Conservation (phyloP, 2,329 filamentous ascomycete genomes). For the Aspergillus arachidicola region DNA sequence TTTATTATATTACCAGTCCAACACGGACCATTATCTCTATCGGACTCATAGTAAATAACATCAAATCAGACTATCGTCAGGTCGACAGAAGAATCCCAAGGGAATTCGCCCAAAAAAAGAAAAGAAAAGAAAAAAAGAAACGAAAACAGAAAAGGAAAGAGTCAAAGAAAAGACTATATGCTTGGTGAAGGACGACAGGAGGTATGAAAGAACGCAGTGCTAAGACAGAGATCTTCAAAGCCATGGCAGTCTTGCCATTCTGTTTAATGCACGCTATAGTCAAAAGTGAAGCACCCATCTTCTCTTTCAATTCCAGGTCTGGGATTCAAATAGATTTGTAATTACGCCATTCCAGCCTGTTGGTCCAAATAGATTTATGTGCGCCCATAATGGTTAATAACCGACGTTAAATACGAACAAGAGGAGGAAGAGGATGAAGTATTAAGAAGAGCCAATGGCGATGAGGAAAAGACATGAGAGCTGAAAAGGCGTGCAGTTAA, state of each 20-base stretch:
- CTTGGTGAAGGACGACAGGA: not conserved
- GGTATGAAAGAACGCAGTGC: slow-evolving; percentile 1
- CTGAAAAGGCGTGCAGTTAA: slow-evolving; percentile 9
- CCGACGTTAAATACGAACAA: slow-evolving; percentile 15
- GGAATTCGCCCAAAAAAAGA: slow-evolving; percentile 6
- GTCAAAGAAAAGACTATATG: not conserved
- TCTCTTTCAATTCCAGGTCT: slow-evolving; percentile 3
- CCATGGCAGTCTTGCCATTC: slow-evolving; percentile 6
- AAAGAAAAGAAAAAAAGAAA: slow-evolving; percentile 1
- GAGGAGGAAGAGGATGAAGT: not conserved
- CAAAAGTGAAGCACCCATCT: slow-evolving; percentile 8
- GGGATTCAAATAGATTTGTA: slow-evolving; percentile 13
- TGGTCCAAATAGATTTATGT: slow-evolving; percentile 17
- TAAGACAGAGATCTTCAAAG: slow-evolving; percentile 4
- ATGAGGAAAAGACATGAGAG: slow-evolving; percentile 10
- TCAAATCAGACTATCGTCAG: slow-evolving; percentile 16
- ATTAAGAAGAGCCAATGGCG: slow-evolving; percentile 1
- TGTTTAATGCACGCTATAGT: slow-evolving; percentile 9
- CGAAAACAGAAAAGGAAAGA: not conserved
- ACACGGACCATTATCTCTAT: slow-evolving; percentile 23
- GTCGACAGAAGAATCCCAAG: slow-evolving; percentile 1
- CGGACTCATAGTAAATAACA: slow-evolving; percentile 18
- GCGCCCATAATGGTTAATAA: slow-evolving; percentile 18
- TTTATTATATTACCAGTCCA: slow-evolving; percentile 15
- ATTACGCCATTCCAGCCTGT: slow-evolving; percentile 23